Percentiles rank a stretch among this genome's conserved stretches.
These are phyloP conservation scores for Arthrobotrys megalospora DNA, from an alignment of 2,329 filamentous ascomycete genomes.

Conservation along the genomic window DNA sequence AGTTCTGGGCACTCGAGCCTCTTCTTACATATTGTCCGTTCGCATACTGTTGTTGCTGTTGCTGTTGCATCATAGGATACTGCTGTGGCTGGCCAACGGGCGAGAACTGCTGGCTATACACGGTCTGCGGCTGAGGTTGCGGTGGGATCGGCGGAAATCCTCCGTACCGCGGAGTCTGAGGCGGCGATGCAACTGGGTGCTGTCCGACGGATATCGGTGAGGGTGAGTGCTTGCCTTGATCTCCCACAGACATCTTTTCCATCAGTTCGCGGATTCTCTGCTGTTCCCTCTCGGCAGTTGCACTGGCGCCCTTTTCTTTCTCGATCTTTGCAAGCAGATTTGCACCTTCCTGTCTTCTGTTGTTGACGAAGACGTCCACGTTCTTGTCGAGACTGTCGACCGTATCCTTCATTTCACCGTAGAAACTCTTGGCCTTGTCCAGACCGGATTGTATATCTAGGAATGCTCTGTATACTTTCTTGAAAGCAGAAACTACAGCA, in stretches of 20 bases:
- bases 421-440: constrained; percentile 90
- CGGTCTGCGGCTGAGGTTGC: constrained; percentile 58
- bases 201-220: constrained; percentile 66
- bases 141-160: constrained; percentile 59
- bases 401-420: constrained; percentile 94
- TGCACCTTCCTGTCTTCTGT: constrained; percentile 89
- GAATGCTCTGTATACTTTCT: constrained; percentile 92
- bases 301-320: constrained; percentile 77
- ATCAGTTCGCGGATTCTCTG: constrained; percentile 89
- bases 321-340: constrained; percentile 92
- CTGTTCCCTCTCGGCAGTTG: constrained; percentile 83
- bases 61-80: constrained; percentile 64
- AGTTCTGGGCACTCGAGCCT: constrained; percentile 52
- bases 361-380: constrained; percentile 96
- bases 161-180: constrained; percentile 70
- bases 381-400: constrained; percentile 94
- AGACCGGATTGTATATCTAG: constrained; percentile 89
- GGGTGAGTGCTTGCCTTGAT: constrained; percentile 67
- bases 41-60: constrained; percentile 67
- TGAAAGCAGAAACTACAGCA: constrained; percentile 86
- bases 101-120: constrained; percentile 61
- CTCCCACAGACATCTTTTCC: constrained; percentile 95
- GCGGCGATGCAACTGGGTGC: constrained; percentile 69
- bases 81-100: constrained; percentile 59
- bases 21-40: constrained; percentile 65